Base-by-base conservation (phyloP, 306 rosid species). In the Betula pendula region DNA sequence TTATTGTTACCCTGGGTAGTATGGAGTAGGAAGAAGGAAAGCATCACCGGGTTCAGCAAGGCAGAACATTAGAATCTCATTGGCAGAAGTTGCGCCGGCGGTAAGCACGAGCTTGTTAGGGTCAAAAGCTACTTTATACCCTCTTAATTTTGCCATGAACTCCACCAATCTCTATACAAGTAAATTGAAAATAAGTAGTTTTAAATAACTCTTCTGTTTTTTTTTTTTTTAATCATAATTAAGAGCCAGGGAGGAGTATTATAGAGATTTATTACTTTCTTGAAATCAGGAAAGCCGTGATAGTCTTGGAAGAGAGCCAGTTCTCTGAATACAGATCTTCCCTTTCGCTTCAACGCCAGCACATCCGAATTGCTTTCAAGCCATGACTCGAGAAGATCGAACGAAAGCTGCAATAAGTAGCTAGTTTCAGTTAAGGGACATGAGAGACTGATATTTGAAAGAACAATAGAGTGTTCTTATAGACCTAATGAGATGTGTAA, bases 241-340 rank as follows among this genome's bases (percentile, higher is more conserved):
- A n/a, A n/a, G n/a, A n/a, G n/a, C n/a, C 8, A 65, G 48, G n/a
- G 48, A 75, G 42, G 3, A n/a, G 13, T 76, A 51, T 22, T 8
- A 3, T 9, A 56, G 33, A 24, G 31, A 22, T 48, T 31, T 25
- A 27, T 56, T 84, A 90, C 98, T 9, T 88, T 82, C 84, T 94
- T 94, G 49, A 94, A 89, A 77, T 87, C 77, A 3, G 98, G 90
- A 29, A 90, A 81, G 38, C 98, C 98, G 20, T 85, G 93, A 38
- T 94, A 94, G 84, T 94, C 97, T 78, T 94, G 98, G 80, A 92
- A 94, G 53, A 94, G 90, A 16, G 97, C 97, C 2, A 94, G 88
- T 43, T 92, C 93, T 79, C 56, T 88, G 79, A 94, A 92, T 25
- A 79, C 22, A 8, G 97, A 94, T 27, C 29, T 72, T 11, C 95